A percentile compares a stretch with the other conserved stretches of the same genome.
These are phyloP conservation scores for Trypanosoma congolense DNA, from an alignment of 208 protist genomes.

Conservation along the genomic window DNA sequence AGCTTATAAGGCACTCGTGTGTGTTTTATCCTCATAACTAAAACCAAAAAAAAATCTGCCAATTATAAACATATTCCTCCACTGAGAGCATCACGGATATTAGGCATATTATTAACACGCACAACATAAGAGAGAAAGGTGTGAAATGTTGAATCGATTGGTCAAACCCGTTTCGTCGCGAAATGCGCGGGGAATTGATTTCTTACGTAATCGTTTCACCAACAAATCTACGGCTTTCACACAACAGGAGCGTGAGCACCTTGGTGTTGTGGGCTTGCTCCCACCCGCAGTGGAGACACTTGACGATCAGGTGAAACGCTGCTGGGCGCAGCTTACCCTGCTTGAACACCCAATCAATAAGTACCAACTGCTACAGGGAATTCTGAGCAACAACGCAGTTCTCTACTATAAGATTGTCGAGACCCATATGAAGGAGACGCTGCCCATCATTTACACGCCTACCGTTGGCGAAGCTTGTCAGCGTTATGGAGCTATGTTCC, in stretches of 20 bases:
- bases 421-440: conserved; percentile 34
- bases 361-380: conserved; percentile 38
- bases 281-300: conserved; percentile 42
- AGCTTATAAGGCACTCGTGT: no score
- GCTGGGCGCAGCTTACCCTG: conserved; percentile 33
- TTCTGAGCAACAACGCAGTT: conserved; percentile 41
- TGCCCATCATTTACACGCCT: conserved; percentile 67
- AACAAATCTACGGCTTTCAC: conserved; percentile 66
- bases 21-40: no score
- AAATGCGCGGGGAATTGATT: conserved; percentile 49
- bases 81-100: no score
- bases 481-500: conserved; percentile 55
- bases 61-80: no score
- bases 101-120: no score
- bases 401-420: conserved; percentile 47
- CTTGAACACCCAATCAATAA: conserved; percentile 38
- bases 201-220: conserved; percentile 51
- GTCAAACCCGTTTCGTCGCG: not conserved
- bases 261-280: conserved; percentile 47
- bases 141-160: not conserved
- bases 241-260: conserved; percentile 41
- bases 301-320: conserved; percentile 46
- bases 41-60: no score
- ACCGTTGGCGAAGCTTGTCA: conserved; percentile 86
- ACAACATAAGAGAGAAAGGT: not conserved